These are phyloP conservation scores for Russula ochroleuca DNA, from an alignment of 768 basidiomycete species.

Conservation along the genomic window DNA sequence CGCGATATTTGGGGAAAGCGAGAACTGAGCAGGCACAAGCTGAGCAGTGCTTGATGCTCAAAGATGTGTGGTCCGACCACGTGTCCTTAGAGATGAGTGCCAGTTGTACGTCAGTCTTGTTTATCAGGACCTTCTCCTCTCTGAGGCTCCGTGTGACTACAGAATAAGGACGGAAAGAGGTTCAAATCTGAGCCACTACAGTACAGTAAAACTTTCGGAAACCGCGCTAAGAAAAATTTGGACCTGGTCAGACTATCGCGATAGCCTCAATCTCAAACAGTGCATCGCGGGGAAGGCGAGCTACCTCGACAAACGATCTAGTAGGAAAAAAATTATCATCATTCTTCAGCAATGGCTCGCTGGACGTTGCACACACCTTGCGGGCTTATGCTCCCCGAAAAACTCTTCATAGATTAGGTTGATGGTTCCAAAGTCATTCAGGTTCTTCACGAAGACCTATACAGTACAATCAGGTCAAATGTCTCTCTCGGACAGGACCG, in stretches of 20 bases:
- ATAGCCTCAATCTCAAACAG: constrained; percentile 91
- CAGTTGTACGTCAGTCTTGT: background rate
- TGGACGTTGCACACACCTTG: constrained; percentile 42
- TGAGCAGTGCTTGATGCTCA: background rate
- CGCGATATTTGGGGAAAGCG: background rate
- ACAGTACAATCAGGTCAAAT: background rate
- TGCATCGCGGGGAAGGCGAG: constrained; percentile 84
- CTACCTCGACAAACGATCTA: constrained; percentile 79
- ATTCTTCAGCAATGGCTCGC: background rate
- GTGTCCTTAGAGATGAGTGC: background rate
- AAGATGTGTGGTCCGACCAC: background rate
- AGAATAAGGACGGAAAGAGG: background rate
- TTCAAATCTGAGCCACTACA: background rate
- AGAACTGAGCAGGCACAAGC: background rate
- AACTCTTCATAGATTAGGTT: constrained; percentile 79
- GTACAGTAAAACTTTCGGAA: background rate
- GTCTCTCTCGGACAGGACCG: background rate
- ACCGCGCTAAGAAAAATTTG: background rate
- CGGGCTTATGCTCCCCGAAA: constrained; percentile 90
- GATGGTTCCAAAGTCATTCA: constrained; percentile 84
- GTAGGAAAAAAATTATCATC: background rate
- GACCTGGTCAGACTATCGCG: constrained; percentile 36
- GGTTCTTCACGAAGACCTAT: constrained; percentile 87
- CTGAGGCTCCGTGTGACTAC: background rate
- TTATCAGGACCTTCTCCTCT: background rate